Conservation (phyloP, 257 asterid species). For the Scutellaria baicalensis region DNA sequence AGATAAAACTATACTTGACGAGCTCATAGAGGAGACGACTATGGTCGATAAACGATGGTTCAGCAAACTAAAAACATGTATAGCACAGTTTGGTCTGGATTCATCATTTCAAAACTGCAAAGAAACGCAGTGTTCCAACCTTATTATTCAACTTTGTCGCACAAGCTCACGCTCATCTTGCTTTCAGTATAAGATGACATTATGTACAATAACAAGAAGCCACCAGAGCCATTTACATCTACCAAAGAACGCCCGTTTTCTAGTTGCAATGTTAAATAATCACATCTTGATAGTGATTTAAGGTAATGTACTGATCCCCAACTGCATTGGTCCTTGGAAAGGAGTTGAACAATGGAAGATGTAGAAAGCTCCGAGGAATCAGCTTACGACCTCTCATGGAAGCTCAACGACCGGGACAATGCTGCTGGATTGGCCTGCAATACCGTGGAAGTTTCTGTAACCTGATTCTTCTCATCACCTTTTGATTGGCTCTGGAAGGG, state of each 20-base stretch:
- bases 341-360: not conserved
- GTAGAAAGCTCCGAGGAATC: not conserved
- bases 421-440: conserved; percentile 92
- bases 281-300: not conserved
- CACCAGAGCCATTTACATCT: not conserved
- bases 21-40: no score
- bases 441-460: conserved; percentile 36
- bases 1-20: no score
- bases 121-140: conserved; percentile 1
- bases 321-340: not conserved
- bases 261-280: not conserved
- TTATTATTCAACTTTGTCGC: not conserved
- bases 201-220: conserved; percentile 22
- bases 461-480: conserved; percentile 28
- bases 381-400: conserved; percentile 55
- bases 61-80: no score
- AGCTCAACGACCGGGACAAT: conserved; percentile 61
- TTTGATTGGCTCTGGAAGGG: conserved; percentile 42
- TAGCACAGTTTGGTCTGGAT: no score
- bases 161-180: conserved; percentile 5
- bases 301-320: not conserved
- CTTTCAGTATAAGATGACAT: not conserved
- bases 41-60: no score
- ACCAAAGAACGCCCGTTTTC: not conserved
- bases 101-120: not conserved